Base-by-base conservation (phyloP, 176 grass and related monocot species). In the Ampelocalamus luodianensis region DNA sequence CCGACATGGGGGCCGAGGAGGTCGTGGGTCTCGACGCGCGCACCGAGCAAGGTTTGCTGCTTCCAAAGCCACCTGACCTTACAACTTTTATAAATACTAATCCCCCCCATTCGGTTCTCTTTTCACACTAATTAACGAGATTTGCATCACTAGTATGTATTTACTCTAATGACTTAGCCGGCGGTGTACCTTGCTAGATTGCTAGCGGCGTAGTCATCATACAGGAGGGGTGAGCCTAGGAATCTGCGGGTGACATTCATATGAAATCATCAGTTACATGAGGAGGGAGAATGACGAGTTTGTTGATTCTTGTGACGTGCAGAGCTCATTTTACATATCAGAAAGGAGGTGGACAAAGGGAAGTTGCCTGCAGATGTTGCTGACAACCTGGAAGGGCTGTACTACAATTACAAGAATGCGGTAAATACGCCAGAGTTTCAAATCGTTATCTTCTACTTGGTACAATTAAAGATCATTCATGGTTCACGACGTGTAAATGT, bases 1-100 rank as follows among this genome's bases (percentile, higher is more conserved):
- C 93, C 79, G 93, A 91, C 82, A 97, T 75, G 90, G 92, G 92
- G 63, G 90, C 92, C 48, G 92, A 91, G 80, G 95, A 96, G 88
- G 90, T 94, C 70, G 96, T 92, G n/a, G 81, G 81, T 22, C 69
- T 94, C 56, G 76, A 89, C 63, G 87, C 86, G 45, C 89, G 85
- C 64, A 84, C 65, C 20, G 92, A 78, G 58, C 91, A 95, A 94
- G 96, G 96, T 99, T 43, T 18, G 67, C 40, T 69, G 45, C 70
- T 72, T 43, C 63, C 10, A 29, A 82, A 77, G 64, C 69, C 66
- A 65, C n/a, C 37, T 43, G 8, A 45, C 44, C 17, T 66, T 18
- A 10, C 40, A 10, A 5, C 50, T 81, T 87, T 3, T 56, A 44
- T 45, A 10, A 63, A 9, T n/a, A 45, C 24, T 23, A 14, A 26